phyloP scores from a whole-genome alignment of 352 stramenopile genomes.

The Globisporangium emineosum region DNA sequence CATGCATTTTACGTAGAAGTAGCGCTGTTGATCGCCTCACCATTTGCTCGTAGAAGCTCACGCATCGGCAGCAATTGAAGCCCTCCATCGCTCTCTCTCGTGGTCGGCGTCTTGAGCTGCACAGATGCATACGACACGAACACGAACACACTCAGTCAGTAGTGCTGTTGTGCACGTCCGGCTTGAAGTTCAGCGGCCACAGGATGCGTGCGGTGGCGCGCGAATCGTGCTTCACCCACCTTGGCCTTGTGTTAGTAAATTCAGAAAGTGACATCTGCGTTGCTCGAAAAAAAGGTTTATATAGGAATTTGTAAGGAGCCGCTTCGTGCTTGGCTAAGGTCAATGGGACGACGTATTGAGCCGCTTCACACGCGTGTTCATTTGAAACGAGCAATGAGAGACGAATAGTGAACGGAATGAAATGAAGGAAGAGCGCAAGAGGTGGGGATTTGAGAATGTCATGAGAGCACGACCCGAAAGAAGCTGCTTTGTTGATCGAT shows the following conservation, averaged over 20 bases:
- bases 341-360: too few relatives aligned
- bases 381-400: not conserved
- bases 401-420: not conserved
- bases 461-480: constrained; percentile 16
- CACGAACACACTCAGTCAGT: not conserved
- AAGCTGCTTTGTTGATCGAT: constrained; percentile 13
- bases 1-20: too few relatives aligned
- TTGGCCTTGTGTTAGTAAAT: not conserved
- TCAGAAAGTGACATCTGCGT: not conserved
- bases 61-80: constrained; percentile 57
- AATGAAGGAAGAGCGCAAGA: not conserved
- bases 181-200: not conserved
- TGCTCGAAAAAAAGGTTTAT: not conserved
- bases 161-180: not conserved
- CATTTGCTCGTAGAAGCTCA: constrained; percentile 82
- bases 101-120: not conserved
- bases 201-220: not conserved
- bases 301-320: not conserved
- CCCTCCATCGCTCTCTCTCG: constrained; percentile 8
- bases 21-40: constrained; percentile 20
- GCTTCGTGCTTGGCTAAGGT: too few relatives aligned
- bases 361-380: too few relatives aligned
- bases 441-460: constrained; percentile 4
- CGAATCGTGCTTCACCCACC: not conserved
- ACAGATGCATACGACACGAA: not conserved